Base-by-base conservation (phyloP, 352 stramenopile species). In the Pythium phragmitis region DNA sequence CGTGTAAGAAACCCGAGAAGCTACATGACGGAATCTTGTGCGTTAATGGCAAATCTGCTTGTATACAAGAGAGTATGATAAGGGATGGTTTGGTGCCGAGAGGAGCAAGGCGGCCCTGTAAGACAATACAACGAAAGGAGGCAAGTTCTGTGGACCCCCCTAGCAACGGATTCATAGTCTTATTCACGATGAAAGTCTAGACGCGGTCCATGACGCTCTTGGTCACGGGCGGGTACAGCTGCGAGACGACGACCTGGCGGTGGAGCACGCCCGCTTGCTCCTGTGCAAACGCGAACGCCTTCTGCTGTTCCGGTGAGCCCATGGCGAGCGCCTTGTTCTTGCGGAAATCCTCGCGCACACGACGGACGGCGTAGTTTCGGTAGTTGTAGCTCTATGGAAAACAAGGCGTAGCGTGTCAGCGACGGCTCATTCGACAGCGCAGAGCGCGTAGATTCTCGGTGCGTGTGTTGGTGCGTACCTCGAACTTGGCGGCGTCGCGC, bases 271-370 rank as follows among this genome's bases (percentile, higher is more conserved):
- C 63, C 8, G 79, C 77, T 57, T 92, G 79, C 63, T 86, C 68
- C 19, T 64, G 66, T 28, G 69, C 83, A 30, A 74, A 62, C 23
- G 46, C 69, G 2, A 92, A 61, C 36, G 74, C 75, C 64, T 81
- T 50, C 62, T 88, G 39, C 62, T 87, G 80, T 53, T 89, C 83
- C 2, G 63, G 48, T 42, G 77, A 84, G 42, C 72, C 82, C 4
- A 55, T 26, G 33, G 72, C 28, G 3, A 92, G 69, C 13, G 58
- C 47, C 63, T 79, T 82, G 65, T 89, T 79, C 73, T 83, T 85
- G 67, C 68, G 83, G 62, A 92, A 92, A n/a, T 89, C 80, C 48
- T 88, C 77, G 60, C 82, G 83, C 54, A 92, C 69, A 62, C 83
- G 83, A 41, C 80, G 79, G 41, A 73, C 57, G 30, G 79, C 76